Evolutionary conservation across 345 rosid species (phyloP).

Genomic region (Geranium brycei): DNA sequence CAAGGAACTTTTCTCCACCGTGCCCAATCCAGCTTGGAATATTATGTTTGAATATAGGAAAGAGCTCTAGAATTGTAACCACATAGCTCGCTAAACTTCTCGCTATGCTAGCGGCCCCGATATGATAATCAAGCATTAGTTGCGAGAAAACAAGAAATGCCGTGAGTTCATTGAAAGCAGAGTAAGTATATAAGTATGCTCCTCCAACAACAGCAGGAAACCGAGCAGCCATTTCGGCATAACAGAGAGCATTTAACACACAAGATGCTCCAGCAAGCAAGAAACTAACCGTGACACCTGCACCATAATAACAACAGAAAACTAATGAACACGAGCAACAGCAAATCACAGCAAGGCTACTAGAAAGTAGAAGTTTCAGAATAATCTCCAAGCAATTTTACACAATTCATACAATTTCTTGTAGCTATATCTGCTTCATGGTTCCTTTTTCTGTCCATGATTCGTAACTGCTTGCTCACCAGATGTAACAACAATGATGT

Average conservation of each 20-base stretch:
- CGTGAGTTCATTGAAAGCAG: constrained; percentile 86
- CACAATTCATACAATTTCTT: not conserved
- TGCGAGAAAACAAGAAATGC: constrained; percentile 91
- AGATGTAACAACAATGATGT: not conserved
- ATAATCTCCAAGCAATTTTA: not conserved
- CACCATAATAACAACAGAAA: constrained; percentile 5
- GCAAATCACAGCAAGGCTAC: not conserved
- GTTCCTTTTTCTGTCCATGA: too few species aligned
- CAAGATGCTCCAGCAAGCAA: constrained; percentile 80
- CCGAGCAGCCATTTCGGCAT: constrained; percentile 79
- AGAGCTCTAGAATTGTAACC: constrained; percentile 54
- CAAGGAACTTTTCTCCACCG: constrained; percentile 64
- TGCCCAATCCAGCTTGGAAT: constrained; percentile 80
- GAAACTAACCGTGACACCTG: constrained; percentile 86
- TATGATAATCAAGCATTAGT: constrained; percentile 87
- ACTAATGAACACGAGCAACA: not conserved
- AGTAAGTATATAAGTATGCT: constrained; percentile 68
- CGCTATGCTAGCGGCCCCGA: constrained; percentile 93
- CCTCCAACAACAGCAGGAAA: constrained; percentile 96
- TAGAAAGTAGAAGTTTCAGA: too few species aligned
- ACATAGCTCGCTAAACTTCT: constrained; percentile 84
- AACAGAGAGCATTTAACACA: constrained; percentile 83
- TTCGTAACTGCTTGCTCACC: not conserved
- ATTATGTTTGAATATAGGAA: constrained; percentile 44
- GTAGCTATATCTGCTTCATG: too few species aligned